Conservation (phyloP, 2,329 filamentous ascomycete species). For the Xylariales sp. region DNA sequence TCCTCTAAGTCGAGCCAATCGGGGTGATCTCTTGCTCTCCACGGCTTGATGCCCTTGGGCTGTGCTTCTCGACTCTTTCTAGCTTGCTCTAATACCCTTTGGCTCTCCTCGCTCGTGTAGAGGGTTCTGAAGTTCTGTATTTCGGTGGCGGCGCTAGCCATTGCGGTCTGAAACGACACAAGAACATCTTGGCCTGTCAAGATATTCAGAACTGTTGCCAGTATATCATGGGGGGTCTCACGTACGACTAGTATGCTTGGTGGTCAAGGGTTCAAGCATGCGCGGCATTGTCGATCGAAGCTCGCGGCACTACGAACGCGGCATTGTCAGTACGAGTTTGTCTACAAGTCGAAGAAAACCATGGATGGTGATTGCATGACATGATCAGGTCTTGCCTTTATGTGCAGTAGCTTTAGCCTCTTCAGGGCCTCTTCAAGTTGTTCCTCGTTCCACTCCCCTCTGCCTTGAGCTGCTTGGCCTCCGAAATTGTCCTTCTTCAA, state of each 20-base stretch:
- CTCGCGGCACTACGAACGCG: conserved; percentile 36
- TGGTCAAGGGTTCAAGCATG: conserved; percentile 47
- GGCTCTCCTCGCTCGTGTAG: conserved; percentile 41
- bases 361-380: too few relatives aligned
- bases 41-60: conserved; percentile 52
- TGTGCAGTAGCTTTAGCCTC: conserved; percentile 49
- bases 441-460: conserved; percentile 41
- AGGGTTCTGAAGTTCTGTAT: conserved; percentile 46
- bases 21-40: conserved; percentile 55
- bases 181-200: conserved; percentile 45
- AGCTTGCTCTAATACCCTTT: conserved; percentile 47
- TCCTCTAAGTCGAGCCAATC: conserved; percentile 43
- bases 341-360: too few relatives aligned
- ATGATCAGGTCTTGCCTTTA: conserved; percentile 44
- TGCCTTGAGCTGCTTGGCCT: conserved; percentile 10
- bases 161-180: conserved; percentile 41
- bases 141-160: conserved; percentile 43
- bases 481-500: conserved; percentile 3
- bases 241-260: conserved; percentile 48
- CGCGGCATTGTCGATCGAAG: conserved; percentile 45
- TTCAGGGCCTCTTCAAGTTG: conserved; percentile 45
- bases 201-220: neutral
- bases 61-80: conserved; percentile 49
- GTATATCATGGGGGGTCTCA: conserved; percentile 5
- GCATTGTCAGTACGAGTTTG: neutral